Evolutionary conservation across 495 filamentous ascomycete species (phyloP), one percentile per base, ranked within the genome.

Genomic region (Neurospora sp.): DNA sequence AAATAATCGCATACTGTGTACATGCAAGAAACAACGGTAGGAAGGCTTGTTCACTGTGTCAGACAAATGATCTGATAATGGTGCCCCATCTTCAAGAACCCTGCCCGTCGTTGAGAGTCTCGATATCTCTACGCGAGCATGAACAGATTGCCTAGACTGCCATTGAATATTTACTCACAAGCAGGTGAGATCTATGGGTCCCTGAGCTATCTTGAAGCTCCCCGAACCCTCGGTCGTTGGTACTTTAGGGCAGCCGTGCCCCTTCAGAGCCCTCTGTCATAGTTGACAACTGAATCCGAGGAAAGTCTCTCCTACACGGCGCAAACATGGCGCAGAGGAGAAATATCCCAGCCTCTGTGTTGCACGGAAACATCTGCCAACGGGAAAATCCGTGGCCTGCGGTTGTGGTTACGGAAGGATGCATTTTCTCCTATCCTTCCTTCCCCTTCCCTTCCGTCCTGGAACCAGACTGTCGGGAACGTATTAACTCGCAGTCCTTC

Each of bases 401-500:
- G 53, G 53, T 35, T 35, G 53, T 35, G 53, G 27, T 35, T 9
- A 27, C 53, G 53, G 53, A 65, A 35, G 22, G 27, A 37, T 65
- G 27, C 31, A 35, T 35, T 65, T 65, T 18, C 53, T 35, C 12
- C 14, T 61, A 61, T 61, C 53, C 22, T 31, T 31, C 53, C 27
- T 31, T 35, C 12, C 53, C 53, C 14, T 61, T 35, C 53, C 53
- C 27, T 65, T 65, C 27, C 53, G 53, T 65, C 27, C 53, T 45
- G 68, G 72, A 74, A 44, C 72, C 72, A 71, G 44, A 68, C 39
- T 42, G 72, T 44, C 69, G 72, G 72, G 72, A 74, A 71, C 72
- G 72, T 69, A 74, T 74, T 14, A 70, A 27, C 12, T 65, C 12
- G 12, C 53, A 35, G 22, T 27, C 53, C 27, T 61, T 35, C 27